phyloP scores from a whole-genome alignment of 2,329 filamentous ascomycete genomes.

The Ophiostoma himal-ulmi region DNA sequence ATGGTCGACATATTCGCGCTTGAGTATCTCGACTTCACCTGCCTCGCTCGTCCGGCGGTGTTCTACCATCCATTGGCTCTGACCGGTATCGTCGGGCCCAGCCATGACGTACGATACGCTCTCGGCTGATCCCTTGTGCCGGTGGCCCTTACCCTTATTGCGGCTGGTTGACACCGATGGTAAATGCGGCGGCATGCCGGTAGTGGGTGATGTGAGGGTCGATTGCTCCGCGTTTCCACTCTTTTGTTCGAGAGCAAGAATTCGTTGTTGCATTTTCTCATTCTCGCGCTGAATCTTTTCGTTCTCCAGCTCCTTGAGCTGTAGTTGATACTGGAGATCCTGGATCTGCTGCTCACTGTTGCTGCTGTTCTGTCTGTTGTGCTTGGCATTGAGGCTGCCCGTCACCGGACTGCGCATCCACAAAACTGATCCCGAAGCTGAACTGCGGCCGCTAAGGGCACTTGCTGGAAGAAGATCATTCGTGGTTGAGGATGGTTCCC shows the following conservation, averaged over 20 bases:
- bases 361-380: neutral
- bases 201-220: slow-evolving; percentile 3
- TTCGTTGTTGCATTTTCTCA: neutral
- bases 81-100: slow-evolving; percentile 49
- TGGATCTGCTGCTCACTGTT: neutral
- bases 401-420: slow-evolving; percentile 29
- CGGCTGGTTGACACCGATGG: slow-evolving; percentile 27
- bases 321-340: slow-evolving; percentile 18
- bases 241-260: slow-evolving; percentile 2
- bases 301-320: slow-evolving; percentile 17
- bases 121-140: neutral
- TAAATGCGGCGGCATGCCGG: slow-evolving; percentile 8
- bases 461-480: neutral
- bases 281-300: slow-evolving; percentile 18
- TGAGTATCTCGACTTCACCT: slow-evolving; percentile 60
- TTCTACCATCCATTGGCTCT: slow-evolving; percentile 64
- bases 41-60: slow-evolving; percentile 59
- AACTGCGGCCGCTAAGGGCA: slow-evolving; percentile 19
- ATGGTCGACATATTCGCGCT: slow-evolving; percentile 56
- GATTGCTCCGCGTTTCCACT: neutral
- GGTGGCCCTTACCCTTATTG: slow-evolving; percentile 40
- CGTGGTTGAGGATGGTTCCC: neutral
- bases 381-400: neutral
- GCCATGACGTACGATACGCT: slow-evolving; percentile 30
- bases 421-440: slow-evolving; percentile 28